A percentile compares a stretch with the other conserved stretches of the same genome.
These are phyloP conservation scores for Kodamaea anthophila DNA, from an alignment of 1,139 yeast genomes.

Conservation along the genomic window DNA sequence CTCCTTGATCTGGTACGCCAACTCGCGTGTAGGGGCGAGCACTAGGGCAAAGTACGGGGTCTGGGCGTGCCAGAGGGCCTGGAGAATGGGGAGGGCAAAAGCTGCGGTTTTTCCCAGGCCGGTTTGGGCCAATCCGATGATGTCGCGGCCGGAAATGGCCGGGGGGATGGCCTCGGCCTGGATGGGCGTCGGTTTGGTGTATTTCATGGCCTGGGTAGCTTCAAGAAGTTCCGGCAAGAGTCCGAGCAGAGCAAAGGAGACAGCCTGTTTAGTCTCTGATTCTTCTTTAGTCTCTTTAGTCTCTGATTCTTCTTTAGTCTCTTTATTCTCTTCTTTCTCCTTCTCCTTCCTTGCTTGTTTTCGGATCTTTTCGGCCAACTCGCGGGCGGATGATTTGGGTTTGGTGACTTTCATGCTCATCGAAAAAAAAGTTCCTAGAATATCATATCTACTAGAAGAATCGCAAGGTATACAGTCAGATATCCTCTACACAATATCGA, in stretches of 20 bases:
- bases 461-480: no score
- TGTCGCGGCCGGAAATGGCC: constrained; percentile 80
- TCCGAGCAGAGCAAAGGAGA: constrained; percentile 43
- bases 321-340: constrained; percentile 12
- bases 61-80: constrained; percentile 84
- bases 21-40: constrained; percentile 92
- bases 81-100: constrained; percentile 83
- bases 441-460: no score
- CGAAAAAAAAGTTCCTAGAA: no score
- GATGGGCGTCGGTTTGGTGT: constrained; percentile 76
- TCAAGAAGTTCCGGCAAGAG: constrained; percentile 79
- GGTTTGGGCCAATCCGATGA: constrained; percentile 77
- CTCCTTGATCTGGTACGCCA: constrained; percentile 93
- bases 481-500: no score
- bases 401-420: constrained; percentile 4
- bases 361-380: constrained; percentile 47
- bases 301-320: constrained; percentile 9
- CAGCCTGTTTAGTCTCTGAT: constrained; percentile 1
- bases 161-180: constrained; percentile 90
- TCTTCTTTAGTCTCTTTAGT: constrained; percentile 3
- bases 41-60: constrained; percentile 85
- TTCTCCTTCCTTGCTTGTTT: constrained; percentile 42
- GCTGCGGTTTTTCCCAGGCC: constrained; percentile 88
- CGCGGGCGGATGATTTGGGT: constrained; percentile 18
- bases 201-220: constrained; percentile 65